phyloP scores from a whole-genome alignment of 306 rosid genomes.

The Casuarina cunninghamiana region DNA sequence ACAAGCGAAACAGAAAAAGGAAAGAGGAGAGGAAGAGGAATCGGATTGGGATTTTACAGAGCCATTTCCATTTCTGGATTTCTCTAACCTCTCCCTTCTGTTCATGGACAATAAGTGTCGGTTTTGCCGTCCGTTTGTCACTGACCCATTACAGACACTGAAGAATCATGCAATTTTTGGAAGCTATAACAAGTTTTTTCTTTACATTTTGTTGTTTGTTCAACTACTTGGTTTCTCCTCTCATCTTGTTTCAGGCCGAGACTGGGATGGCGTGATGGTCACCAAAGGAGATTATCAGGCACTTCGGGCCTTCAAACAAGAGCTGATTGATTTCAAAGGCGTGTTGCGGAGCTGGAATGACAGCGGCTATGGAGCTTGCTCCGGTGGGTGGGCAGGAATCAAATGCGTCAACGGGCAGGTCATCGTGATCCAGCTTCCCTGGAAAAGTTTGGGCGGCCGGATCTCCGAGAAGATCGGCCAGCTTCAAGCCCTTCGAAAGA shows the following conservation, averaged over 20 bases:
- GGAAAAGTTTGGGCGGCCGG: conserved; percentile 80
- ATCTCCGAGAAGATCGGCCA: conserved; percentile 77
- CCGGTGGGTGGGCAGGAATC: conserved; percentile 90
- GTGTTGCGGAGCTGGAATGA: conserved; percentile 79
- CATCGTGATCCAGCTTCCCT: conserved; percentile 89
- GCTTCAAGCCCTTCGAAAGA: conserved; percentile 71
- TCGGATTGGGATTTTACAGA: neutral
- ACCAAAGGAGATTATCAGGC: conserved; percentile 62
- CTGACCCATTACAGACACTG: conserved; percentile 22
- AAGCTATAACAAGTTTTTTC: neutral
- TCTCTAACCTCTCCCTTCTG: neutral
- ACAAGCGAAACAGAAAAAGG: neutral
- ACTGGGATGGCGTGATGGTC: conserved; percentile 65
- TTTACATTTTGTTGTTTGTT: conserved; percentile 32
- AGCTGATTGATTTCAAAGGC: conserved; percentile 63
- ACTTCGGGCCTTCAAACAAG: conserved; percentile 62
- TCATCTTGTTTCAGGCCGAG: conserved; percentile 42
- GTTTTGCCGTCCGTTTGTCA: conserved; percentile 19
- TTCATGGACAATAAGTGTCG: conserved; percentile 55
- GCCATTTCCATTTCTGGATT: neutral
- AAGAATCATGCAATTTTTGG: too few species aligned
- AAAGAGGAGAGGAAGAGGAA: neutral
- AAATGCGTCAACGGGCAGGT: conserved; percentile 89
- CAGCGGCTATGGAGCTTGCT: conserved; percentile 74
- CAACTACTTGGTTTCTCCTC: conserved; percentile 27